A percentile compares a stretch with the other conserved stretches of the same genome.
phyloP scores from a whole-genome alignment of 164 flowering plant genomes.

The Vitis rotundifolia region DNA sequence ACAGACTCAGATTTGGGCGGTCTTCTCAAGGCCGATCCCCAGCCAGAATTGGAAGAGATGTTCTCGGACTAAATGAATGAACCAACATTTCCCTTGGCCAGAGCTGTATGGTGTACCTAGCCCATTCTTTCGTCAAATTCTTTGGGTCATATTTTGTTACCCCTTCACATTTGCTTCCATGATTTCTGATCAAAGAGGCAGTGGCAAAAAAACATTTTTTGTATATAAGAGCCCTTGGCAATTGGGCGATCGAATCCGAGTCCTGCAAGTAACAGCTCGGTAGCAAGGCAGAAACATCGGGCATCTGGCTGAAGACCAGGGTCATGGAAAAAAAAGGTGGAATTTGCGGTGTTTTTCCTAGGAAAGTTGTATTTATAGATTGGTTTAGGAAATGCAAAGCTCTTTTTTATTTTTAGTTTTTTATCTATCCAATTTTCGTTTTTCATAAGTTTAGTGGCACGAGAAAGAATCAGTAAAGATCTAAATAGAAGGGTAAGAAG shows the following conservation, averaged over 20 bases:
- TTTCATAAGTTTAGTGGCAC: too few species aligned
- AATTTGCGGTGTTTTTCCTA: too few species aligned
- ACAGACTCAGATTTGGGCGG: constrained; percentile 26
- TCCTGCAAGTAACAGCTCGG: too few species aligned
- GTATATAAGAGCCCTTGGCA: neutral
- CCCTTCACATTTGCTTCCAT: neutral
- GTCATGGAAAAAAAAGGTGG: too few species aligned
- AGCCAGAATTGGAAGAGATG: constrained; percentile 64
- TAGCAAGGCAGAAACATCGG: too few species aligned
- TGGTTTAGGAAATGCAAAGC: too few species aligned
- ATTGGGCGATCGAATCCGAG: neutral
- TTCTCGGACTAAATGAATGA: constrained; percentile 54
- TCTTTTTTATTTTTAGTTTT: too few species aligned
- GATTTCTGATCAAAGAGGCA: neutral
- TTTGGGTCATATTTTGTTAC: constrained; percentile 7
- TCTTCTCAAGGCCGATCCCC: constrained; percentile 29
- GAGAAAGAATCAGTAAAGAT: too few species aligned
- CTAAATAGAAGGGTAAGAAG: too few species aligned
- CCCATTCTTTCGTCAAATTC: constrained; percentile 25
- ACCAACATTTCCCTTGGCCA: neutral
- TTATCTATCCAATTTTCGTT: too few species aligned
- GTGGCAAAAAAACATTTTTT: neutral
- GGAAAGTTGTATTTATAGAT: neutral
- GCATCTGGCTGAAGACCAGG: too few species aligned
- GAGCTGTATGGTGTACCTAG: neutral